A percentile compares a stretch with the other conserved stretches of the same genome.
These are phyloP conservation scores for Wickerhamomyces sydowiorum DNA, from an alignment of 805 yeast genomes.

Conservation along the genomic window DNA sequence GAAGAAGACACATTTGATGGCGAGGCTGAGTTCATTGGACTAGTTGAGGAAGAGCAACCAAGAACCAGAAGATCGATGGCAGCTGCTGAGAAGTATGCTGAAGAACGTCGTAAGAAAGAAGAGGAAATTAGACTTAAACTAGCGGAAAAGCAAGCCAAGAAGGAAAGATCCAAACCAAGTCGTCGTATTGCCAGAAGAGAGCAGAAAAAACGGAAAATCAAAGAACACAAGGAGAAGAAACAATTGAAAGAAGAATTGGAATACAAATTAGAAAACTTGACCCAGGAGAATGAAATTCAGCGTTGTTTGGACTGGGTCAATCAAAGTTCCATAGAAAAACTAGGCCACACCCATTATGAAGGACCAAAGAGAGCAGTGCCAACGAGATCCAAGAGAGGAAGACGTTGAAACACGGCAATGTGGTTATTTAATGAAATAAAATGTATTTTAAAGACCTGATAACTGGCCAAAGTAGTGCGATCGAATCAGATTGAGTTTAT, in stretches of 20 bases:
- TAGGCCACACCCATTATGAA: slow-evolving; percentile 50
- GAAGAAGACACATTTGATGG: slow-evolving; percentile 5
- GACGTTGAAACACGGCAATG: slow-evolving; percentile 1
- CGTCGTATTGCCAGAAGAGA: slow-evolving; percentile 32
- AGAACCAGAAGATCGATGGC: slow-evolving; percentile 23
- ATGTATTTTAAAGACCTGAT: background rate
- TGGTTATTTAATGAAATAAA: background rate
- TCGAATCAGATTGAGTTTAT: background rate
- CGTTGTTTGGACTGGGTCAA: slow-evolving; percentile 60
- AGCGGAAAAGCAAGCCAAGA: slow-evolving; percentile 15
- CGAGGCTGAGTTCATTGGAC: slow-evolving; percentile 3
- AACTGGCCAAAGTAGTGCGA: background rate
- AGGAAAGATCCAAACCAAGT: slow-evolving; percentile 26
- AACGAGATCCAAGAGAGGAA: slow-evolving; percentile 4
- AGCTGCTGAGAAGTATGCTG: slow-evolving; percentile 14
- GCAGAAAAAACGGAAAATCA: slow-evolving; percentile 24
- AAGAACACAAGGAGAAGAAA: slow-evolving; percentile 28
- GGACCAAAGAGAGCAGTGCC: slow-evolving; percentile 26
- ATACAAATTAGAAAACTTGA: slow-evolving; percentile 26
- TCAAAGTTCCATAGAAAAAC: slow-evolving; percentile 44
- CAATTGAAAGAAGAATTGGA: slow-evolving; percentile 18
- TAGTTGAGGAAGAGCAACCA: slow-evolving; percentile 9
- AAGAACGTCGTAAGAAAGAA: slow-evolving; percentile 13
- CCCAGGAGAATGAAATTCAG: slow-evolving; percentile 34
- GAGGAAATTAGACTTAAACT: slow-evolving; percentile 8